Evolutionary conservation across 331 rosid genomes (phyloP), one percentile per base, ranked within the genome.

Genomic region (Cydonia oblonga): DNA sequence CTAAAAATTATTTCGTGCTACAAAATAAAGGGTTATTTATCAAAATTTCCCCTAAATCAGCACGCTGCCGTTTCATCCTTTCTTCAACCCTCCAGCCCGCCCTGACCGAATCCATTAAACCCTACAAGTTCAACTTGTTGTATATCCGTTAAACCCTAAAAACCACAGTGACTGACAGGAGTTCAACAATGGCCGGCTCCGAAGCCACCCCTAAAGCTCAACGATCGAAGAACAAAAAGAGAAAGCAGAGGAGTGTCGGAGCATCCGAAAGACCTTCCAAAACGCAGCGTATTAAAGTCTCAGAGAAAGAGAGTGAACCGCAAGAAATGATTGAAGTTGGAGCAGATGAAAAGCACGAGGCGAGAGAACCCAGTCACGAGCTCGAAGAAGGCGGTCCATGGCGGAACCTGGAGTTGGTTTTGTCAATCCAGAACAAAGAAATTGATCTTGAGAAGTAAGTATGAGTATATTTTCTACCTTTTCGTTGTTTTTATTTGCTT

Each of bases 351-450:
- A 67, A 49, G 64, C 32, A 16, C 44, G 83, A 59, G 42, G 67
- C 22, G 22, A 63, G 74, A 56, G 76, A 71, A 7, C 35, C 58
- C 32, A 25, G 33, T 42, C 68, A 11, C 16, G 69, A 52, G 49
- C 71, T 68, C 13, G 62, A 74, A n/a, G 51, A 81, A 65, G 71
- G 51, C n/a, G 30, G 69, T 56, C 86, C 87, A 18, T 91, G 98
- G 96, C 85, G 75, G 74, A 90, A 86, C 76, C 88, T 93, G 79
- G 83, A 86, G 56, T 79, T 93, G 75, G 80, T 93, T 64, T 70
- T 84, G 23, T 76, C 78, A 75, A 72, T 93, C 74, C 91, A 85
- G 84, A 80, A 87, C 77, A 86, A 81, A 74, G 72, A 83, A 15
- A 63, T 82, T 57, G 84, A 89, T 64, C 72, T 82, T 77, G 81